Percentiles rank a stretch among this genome's conserved stretches.
Conservation (phyloP, 306 rosid species). For the Sicyos baderoa region DNA sequence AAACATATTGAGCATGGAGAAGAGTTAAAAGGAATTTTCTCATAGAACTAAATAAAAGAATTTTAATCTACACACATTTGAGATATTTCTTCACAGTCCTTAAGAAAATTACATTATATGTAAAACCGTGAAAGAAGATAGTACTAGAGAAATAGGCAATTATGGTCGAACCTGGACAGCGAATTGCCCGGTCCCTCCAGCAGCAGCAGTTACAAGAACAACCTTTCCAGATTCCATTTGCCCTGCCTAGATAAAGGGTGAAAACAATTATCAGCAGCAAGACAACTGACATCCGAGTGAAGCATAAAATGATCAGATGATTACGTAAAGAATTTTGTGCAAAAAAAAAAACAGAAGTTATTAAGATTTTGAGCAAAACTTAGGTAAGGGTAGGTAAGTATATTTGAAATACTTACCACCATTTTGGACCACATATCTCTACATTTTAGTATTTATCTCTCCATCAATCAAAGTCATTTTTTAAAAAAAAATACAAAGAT, state of each 20-base stretch:
- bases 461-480: no score
- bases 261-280: slow-evolving; percentile 18
- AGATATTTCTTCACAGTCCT: not conserved
- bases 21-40: slow-evolving; percentile 4
- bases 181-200: slow-evolving; percentile 98
- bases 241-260: slow-evolving; percentile 53
- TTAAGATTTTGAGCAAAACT: not conserved
- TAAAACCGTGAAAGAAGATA: slow-evolving; percentile 3
- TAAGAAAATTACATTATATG: not conserved
- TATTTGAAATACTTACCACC: no score
- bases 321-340: not conserved
- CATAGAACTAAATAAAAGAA: not conserved
- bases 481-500: no score
- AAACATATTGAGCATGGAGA: not conserved
- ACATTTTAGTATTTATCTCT: no score
- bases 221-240: slow-evolving; percentile 79
- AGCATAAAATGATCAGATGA: not conserved
- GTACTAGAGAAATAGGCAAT: not conserved
- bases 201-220: slow-evolving; percentile 99
- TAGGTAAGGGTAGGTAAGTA: no score
- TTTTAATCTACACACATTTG: not conserved
- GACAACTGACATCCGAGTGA: slow-evolving; percentile 15
- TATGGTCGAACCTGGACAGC: slow-evolving; percentile 72
- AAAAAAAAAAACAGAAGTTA: slow-evolving; percentile 6
- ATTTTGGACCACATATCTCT: no score